Conservation (phyloP, 202 grass and related monocot species). For the Musa balbisiana region DNA sequence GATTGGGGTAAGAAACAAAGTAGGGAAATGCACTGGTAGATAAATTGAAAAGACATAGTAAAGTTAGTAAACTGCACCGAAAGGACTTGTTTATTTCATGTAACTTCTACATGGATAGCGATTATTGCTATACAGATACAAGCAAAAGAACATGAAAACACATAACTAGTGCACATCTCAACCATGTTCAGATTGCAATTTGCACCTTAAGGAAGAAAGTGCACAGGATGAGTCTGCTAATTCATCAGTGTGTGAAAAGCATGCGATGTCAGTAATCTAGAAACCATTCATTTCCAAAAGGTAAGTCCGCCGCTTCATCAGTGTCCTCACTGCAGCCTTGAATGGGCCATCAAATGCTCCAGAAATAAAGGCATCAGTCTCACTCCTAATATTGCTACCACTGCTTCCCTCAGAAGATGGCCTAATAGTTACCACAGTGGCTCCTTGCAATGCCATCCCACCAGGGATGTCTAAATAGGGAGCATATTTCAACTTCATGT, state of each 20-base stretch:
- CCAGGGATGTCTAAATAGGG: constrained; percentile 10
- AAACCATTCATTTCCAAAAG: constrained; percentile 18
- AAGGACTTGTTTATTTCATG: constrained; percentile 1
- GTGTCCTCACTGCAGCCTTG: neutral
- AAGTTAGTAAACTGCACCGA: neutral
- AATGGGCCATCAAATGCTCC: constrained; percentile 13
- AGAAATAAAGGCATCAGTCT: constrained; percentile 2
- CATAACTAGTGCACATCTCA: neutral
- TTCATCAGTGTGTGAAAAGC: neutral
- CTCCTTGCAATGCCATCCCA: constrained; percentile 8
- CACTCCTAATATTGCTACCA: neutral
- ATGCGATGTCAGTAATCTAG: neutral
- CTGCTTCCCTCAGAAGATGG: neutral
- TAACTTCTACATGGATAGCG: constrained; percentile 5
- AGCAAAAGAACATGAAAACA: neutral
- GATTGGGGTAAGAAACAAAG: too few relatives aligned
- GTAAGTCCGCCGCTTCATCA: constrained; percentile 3
- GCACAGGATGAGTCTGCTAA: neutral
- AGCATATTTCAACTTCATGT: constrained; percentile 9
- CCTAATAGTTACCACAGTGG: neutral
- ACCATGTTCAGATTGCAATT: neutral
- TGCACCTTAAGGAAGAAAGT: neutral
- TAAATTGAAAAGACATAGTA: too few relatives aligned
- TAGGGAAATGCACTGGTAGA: too few relatives aligned
- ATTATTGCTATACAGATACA: constrained; percentile 10